These are phyloP conservation scores for Ascochyta koolunga DNA, from an alignment of 2,329 filamentous ascomycete genomes.

Conservation along the genomic window DNA sequence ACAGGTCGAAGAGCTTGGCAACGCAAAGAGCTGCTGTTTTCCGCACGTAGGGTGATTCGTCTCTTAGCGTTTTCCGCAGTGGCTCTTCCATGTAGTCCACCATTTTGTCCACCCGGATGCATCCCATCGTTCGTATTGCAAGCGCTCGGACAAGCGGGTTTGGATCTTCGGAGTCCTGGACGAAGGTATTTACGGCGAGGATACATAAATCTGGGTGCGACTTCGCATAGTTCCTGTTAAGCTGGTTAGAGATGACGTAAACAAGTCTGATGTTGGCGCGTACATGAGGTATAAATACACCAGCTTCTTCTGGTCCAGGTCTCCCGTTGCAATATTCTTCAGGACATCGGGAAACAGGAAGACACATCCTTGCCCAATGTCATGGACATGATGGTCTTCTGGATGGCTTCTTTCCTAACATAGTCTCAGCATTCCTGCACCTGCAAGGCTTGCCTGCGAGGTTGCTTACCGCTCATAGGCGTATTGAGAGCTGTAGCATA, in stretches of 20 bases:
- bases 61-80: constrained; percentile 89
- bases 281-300: constrained; percentile 96
- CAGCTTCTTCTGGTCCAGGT: constrained; percentile 98
- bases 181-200: constrained; percentile 97
- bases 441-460: neutral
- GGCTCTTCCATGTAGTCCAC: constrained; percentile 99
- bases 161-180: constrained; percentile 98
- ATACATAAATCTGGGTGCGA: constrained; percentile 98
- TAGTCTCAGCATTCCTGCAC: constrained; percentile 40
- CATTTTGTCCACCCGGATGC: constrained; percentile 98
- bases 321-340: constrained; percentile 95
- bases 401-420: constrained; percentile 89
- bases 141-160: constrained; percentile 94
- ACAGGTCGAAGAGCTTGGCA: constrained; percentile 95
- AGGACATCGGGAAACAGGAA: constrained; percentile 95
- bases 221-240: constrained; percentile 93
- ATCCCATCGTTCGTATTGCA: constrained; percentile 97
- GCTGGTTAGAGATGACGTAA: constrained; percentile 10
- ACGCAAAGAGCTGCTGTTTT: constrained; percentile 98
- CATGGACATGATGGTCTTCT: constrained; percentile 99
- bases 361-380: constrained; percentile 98
- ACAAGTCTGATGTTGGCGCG: neutral
- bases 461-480: constrained; percentile 79
- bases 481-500: constrained; percentile 81
- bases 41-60: constrained; percentile 97